A percentile compares a stretch with the other conserved stretches of the same genome.
phyloP scores from a whole-genome alignment of 768 basidiomycete species.

The Suillus decipiens region DNA sequence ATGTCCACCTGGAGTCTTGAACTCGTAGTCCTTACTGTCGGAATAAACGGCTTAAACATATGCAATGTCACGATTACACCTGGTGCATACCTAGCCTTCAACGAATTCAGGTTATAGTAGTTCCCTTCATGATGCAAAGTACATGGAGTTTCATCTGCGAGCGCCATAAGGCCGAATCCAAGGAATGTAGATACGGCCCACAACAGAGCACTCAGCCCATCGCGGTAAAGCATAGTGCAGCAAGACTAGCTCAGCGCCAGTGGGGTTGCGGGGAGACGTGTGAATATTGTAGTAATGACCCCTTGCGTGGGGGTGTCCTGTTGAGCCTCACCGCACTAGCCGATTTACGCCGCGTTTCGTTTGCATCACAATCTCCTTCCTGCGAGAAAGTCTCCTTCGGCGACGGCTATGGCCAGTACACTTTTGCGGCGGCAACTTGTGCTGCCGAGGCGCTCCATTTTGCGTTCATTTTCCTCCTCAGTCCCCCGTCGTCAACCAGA shows the following conservation, averaged over 20 bases:
- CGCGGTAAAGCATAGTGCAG: not conserved
- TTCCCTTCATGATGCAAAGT: constrained; percentile 54
- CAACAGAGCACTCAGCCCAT: constrained; percentile 8
- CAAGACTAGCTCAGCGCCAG: not conserved
- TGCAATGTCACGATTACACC: not conserved
- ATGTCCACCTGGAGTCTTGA: constrained; percentile 48
- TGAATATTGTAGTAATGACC: constrained; percentile 17
- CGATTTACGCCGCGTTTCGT: constrained; percentile 27
- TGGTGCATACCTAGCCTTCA: constrained; percentile 53
- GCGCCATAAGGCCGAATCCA: constrained; percentile 11
- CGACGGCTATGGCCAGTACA: constrained; percentile 60
- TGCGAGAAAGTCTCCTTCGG: constrained; percentile 21
- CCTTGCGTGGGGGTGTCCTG: constrained; percentile 23
- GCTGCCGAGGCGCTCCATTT: constrained; percentile 31
- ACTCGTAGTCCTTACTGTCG: constrained; percentile 63
- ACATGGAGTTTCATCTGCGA: constrained; percentile 57
- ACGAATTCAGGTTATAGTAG: constrained; percentile 67
- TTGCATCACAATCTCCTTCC: constrained; percentile 4
- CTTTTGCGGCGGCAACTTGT: constrained; percentile 62
- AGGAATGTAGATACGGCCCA: constrained; percentile 4
- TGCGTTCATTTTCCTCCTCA: constrained; percentile 30
- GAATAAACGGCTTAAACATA: constrained; percentile 13
- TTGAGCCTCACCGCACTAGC: constrained; percentile 24
- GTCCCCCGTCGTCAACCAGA: constrained; percentile 23
- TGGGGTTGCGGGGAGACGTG: not conserved